These are phyloP conservation scores for Psilocybe subaeruginosa DNA, from an alignment of 768 basidiomycete species.

Conservation along the genomic window DNA sequence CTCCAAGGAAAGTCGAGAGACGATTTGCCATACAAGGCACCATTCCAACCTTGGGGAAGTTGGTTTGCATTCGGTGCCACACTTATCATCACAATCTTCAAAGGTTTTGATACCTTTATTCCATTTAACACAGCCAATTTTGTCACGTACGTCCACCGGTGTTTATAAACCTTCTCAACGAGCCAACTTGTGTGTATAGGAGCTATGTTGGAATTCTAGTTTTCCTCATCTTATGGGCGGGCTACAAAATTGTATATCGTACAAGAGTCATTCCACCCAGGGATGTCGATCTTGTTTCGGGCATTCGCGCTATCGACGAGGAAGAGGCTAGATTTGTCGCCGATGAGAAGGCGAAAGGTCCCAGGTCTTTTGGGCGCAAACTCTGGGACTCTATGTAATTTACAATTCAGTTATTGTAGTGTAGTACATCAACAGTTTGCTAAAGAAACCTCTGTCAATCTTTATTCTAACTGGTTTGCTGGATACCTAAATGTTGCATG, in stretches of 20 bases:
- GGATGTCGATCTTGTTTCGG: constrained; percentile 63
- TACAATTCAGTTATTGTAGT: background rate
- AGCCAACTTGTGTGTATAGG: constrained; percentile 27
- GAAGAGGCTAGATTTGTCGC: constrained; percentile 58
- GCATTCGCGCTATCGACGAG: constrained; percentile 61
- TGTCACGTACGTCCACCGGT: constrained; percentile 50
- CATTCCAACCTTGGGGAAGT: constrained; percentile 65
- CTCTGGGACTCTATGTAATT: constrained; percentile 44
- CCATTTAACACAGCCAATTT: constrained; percentile 59
- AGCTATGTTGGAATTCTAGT: constrained; percentile 47
- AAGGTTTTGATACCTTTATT: constrained; percentile 55
- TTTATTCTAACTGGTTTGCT: no score
- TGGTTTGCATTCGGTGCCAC: constrained; percentile 61
- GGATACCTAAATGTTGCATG: no score
- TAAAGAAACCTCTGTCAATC: no score
- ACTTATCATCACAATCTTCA: constrained; percentile 57
- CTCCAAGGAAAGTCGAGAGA: constrained; percentile 45
- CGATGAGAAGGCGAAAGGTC: constrained; percentile 44
- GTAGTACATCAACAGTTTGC: background rate
- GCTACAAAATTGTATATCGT: constrained; percentile 41
- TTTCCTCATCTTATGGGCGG: constrained; percentile 42
- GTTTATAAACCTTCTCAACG: background rate
- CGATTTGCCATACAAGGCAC: constrained; percentile 52
- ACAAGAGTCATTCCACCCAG: constrained; percentile 43
- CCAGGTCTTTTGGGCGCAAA: constrained; percentile 27